Conservation (phyloP, 768 basidiomycete species). For the Serendipita indica region DNA sequence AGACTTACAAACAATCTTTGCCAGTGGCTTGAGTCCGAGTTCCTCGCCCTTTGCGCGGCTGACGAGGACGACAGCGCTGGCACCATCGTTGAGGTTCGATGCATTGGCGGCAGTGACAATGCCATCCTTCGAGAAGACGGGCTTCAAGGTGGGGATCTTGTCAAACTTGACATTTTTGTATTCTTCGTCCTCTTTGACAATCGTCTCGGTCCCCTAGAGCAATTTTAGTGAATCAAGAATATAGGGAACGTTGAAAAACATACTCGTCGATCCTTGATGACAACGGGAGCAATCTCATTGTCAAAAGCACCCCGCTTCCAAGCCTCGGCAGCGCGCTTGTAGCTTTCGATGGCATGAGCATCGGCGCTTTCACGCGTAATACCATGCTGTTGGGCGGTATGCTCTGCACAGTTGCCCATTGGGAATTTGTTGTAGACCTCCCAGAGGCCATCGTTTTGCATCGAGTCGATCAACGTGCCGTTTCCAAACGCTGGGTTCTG, state of each 20-base stretch:
- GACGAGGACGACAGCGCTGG: constrained; percentile 88
- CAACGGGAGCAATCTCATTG: constrained; percentile 78
- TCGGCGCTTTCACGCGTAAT: constrained; percentile 85
- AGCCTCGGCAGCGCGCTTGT: constrained; percentile 80
- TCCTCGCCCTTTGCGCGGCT: constrained; percentile 86
- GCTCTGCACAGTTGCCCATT: constrained; percentile 96
- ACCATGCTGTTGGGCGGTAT: constrained; percentile 60
- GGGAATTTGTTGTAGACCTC: constrained; percentile 96
- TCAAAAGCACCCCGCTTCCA: constrained; percentile 79
- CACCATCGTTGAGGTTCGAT: constrained; percentile 88
- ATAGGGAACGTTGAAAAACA: neutral
- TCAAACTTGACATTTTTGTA: constrained; percentile 94
- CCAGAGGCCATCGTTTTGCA: constrained; percentile 86
- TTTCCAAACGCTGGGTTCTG: constrained; percentile 78
- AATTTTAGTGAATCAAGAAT: neutral
- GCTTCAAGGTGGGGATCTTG: constrained; percentile 76
- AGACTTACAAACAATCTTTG: constrained; percentile 77
- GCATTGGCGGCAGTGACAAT: constrained; percentile 95
- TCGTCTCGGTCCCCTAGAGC: constrained; percentile 72
- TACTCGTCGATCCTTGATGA: constrained; percentile 48
- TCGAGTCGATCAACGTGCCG: constrained; percentile 71
- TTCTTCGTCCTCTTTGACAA: constrained; percentile 92
- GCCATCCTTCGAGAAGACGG: constrained; percentile 77
- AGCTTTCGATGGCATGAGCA: constrained; percentile 84
- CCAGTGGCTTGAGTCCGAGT: constrained; percentile 82